Evolutionary conservation across 768 basidiomycete genomes (phyloP), one percentile per base, ranked within the genome.

Genomic region (Lentinula raphanica): DNA sequence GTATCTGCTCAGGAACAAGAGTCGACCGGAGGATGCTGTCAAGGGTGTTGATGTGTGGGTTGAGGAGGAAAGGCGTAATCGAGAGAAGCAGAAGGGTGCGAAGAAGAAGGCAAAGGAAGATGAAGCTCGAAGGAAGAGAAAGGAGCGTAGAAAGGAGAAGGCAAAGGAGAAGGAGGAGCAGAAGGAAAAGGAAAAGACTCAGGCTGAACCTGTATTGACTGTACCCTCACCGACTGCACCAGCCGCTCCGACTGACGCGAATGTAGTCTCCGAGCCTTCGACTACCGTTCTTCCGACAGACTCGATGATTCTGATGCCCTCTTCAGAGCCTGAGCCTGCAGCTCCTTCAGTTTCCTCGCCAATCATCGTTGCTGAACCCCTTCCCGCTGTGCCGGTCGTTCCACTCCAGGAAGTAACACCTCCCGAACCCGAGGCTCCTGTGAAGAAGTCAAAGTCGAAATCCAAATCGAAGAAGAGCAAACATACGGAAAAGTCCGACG

Each of bases 1-100:
- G 69, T 94, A 91, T 72, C 67, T 95, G 59, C 76, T 96, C 58
- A 87, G 87, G 72, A 87, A 92, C 75, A 94, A 95, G 74, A 85
- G 87, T 21, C 78, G 88, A 55, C 92, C 92, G 2, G 87, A 92
- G 65, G 76, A 78, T 1, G 91, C 92, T 25, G 87, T 90, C 2
- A 73, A 76, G 21, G 84, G 81, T 12, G 86, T 85, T 21, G 76
- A 75, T 1, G 79, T 73, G 38, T 95, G 92, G 92, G 90, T 93
- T 15, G 91, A 93, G 74, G 80, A 88, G 61, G 83, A 85, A 70
- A 83, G 92, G 77, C 78, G 80, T 62, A 89, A 88, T 71, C 79
- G 86, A 65, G 90, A 53, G 51, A 53, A 53, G 51, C 51, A 93
- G 74, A 86, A 84, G 65, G 89, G 90, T 67, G 86, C 79, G 53